phyloP scores from a whole-genome alignment of 2,329 filamentous ascomycete species.

The Dothideomycetidae sp. region DNA sequence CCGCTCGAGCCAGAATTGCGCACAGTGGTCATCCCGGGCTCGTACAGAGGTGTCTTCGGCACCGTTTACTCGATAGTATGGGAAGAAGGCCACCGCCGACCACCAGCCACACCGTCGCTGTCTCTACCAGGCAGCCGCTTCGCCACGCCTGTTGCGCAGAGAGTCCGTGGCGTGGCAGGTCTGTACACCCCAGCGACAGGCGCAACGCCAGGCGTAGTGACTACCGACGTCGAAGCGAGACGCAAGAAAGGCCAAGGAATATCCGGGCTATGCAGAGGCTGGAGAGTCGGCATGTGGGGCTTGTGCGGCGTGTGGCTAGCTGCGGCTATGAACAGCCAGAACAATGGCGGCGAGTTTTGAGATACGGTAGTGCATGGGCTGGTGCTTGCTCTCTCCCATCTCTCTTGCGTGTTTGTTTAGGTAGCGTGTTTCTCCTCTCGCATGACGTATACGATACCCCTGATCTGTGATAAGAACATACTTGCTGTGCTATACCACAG shows the following conservation, averaged over 20 bases:
- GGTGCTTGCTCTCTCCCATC: too few species aligned
- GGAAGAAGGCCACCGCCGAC: slow-evolving; percentile 55
- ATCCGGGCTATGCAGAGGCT: slow-evolving; percentile 56
- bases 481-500: too few species aligned
- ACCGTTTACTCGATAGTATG: slow-evolving; percentile 79
- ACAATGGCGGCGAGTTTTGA: slow-evolving; percentile 21
- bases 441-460: too few species aligned
- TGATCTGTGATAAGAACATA: too few species aligned
- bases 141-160: slow-evolving; percentile 13
- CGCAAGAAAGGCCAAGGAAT: slow-evolving; percentile 51
- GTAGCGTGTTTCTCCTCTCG: too few species aligned
- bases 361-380: too few species aligned
- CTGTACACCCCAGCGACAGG: not conserved
- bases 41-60: slow-evolving; percentile 73
- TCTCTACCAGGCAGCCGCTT: slow-evolving; percentile 17
- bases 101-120: slow-evolving; percentile 20
- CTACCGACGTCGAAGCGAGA: slow-evolving; percentile 24
- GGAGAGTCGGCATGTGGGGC: slow-evolving; percentile 68
- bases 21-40: slow-evolving; percentile 66
- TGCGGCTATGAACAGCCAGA: slow-evolving; percentile 45
- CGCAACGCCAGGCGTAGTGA: slow-evolving; percentile 7
- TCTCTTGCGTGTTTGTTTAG: too few species aligned
- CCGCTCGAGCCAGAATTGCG: slow-evolving; percentile 33
- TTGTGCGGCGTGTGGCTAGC: slow-evolving; percentile 61
- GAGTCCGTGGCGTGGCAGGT: slow-evolving; percentile 18